Conservation (phyloP, 345 rosid genomes). For the Nephelium lappaceum region DNA sequence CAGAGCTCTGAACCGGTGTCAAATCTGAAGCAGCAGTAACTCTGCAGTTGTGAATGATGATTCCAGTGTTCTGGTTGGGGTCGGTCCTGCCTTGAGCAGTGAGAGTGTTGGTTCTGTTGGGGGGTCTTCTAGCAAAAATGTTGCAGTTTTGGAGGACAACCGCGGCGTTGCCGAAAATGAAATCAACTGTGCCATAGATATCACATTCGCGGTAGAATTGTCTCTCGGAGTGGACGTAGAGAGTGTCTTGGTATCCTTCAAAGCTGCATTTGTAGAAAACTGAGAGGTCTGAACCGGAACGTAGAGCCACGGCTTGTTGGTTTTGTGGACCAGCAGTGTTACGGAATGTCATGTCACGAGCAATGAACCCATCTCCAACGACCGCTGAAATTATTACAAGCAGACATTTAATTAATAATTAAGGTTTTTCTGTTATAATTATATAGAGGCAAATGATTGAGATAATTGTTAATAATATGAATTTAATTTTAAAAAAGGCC, state of each 20-base stretch:
- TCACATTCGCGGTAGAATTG: conserved; percentile 64
- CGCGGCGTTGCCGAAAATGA: conserved; percentile 63
- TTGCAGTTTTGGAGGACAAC: conserved; percentile 54
- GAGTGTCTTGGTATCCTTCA: conserved; percentile 66
- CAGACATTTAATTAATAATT: neutral
- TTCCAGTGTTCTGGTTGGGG: conserved; percentile 63
- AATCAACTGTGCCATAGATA: conserved; percentile 61
- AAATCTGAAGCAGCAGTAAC: conserved; percentile 50
- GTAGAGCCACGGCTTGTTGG: conserved; percentile 59
- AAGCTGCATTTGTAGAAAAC: conserved; percentile 56
- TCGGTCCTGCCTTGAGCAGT: conserved; percentile 56
- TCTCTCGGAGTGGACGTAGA: conserved; percentile 55
- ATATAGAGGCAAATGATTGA: too few relatives aligned
- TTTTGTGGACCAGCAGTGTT: conserved; percentile 53
- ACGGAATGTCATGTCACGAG: conserved; percentile 50
- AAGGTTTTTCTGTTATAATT: neutral
- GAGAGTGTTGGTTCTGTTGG: conserved; percentile 41
- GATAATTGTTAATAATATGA: too few relatives aligned
- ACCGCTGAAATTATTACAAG: conserved; percentile 35
- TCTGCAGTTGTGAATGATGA: conserved; percentile 50
- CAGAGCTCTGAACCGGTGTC: conserved; percentile 43
- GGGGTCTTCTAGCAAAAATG: conserved; percentile 47
- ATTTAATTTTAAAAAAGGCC: neutral
- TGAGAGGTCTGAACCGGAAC: conserved; percentile 49
- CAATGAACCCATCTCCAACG: conserved; percentile 57